These are phyloP conservation scores for Fusarium newnesense DNA, from an alignment of 2,329 filamentous ascomycete genomes.

Conservation along the genomic window DNA sequence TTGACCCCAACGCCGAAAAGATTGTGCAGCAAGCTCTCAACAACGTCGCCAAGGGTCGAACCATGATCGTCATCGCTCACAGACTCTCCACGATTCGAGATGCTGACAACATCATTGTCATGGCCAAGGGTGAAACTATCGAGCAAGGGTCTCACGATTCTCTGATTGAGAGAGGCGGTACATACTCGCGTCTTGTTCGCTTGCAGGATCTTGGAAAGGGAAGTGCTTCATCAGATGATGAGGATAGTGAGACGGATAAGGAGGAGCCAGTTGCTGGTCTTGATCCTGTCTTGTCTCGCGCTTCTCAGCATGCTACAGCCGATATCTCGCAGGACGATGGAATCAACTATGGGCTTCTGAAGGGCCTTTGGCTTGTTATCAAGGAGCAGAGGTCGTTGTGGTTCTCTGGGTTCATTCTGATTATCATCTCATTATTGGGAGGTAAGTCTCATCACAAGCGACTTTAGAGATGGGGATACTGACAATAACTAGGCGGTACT, in stretches of 20 bases:
- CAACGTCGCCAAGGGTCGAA: conserved; percentile 64
- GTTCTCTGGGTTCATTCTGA: conserved; percentile 30
- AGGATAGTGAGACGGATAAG: conserved; percentile 43
- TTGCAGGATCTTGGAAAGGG: conserved; percentile 52
- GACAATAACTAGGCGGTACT: conserved; percentile 45
- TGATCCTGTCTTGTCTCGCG: conserved; percentile 33
- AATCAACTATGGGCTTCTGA: conserved; percentile 42
- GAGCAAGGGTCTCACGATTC: conserved; percentile 72
- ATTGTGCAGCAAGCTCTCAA: conserved; percentile 67
- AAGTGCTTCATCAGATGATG: conserved; percentile 8
- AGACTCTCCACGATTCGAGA: conserved; percentile 67
- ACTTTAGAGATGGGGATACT: not conserved
- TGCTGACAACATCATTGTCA: conserved; percentile 74
- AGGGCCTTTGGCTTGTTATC: conserved; percentile 46
- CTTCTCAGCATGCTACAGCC: conserved; percentile 37
- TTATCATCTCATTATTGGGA: conserved; percentile 42
- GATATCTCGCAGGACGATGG: conserved; percentile 10
- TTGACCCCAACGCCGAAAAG: conserved; percentile 57
- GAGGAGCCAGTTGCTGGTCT: conserved; percentile 51
- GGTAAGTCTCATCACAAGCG: conserved; percentile 32
- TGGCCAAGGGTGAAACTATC: conserved; percentile 66
- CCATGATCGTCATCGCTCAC: conserved; percentile 74
- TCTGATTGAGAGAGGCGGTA: conserved; percentile 58
- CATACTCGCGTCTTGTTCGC: conserved; percentile 63
- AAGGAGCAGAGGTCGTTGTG: conserved; percentile 47